Percentiles rank a stretch among this genome's conserved stretches.
These are phyloP conservation scores for Anaeromyces robustus DNA, from an alignment of 192 early-diverging fungal species.

Conservation along the genomic window DNA sequence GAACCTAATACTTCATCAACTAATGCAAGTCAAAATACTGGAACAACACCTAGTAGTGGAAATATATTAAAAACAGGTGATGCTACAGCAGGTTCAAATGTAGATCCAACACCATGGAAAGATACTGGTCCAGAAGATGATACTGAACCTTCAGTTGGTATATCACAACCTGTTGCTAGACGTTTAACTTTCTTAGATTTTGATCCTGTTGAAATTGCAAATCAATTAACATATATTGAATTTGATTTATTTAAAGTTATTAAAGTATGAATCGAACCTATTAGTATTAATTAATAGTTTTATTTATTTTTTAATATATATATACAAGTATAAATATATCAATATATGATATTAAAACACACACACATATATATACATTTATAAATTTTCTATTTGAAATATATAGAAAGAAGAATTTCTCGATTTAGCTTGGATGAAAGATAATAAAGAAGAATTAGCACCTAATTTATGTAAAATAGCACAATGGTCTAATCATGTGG, in stretches of 20 bases:
- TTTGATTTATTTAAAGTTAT: slow-evolving; percentile 29
- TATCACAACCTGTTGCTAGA: not conserved
- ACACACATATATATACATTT: too few relatives aligned
- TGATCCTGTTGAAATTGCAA: slow-evolving; percentile 33
- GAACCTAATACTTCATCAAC: not conserved
- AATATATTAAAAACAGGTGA: not conserved
- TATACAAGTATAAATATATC: too few relatives aligned
- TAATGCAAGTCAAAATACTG: not conserved
- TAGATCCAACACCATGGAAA: not conserved
- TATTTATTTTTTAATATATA: too few relatives aligned
- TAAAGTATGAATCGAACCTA: slow-evolving; percentile 10
- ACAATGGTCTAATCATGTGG: slow-evolving; percentile 33
- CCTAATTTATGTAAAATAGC: slow-evolving; percentile 34
- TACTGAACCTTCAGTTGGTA: not conserved
- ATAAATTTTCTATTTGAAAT: too few relatives aligned
- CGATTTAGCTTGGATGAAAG: slow-evolving; percentile 38
- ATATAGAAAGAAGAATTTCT: slow-evolving; percentile 29
- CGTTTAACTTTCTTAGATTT: slow-evolving; percentile 16
- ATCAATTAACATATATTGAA: slow-evolving; percentile 39
- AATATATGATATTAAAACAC: too few relatives aligned
- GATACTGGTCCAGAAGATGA: not conserved
- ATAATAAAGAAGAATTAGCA: slow-evolving; percentile 30
- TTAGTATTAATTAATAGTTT: not conserved
- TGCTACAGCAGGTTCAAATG: not conserved
- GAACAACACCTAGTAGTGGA: too few relatives aligned